A percentile compares a stretch with the other conserved stretches of the same genome.
phyloP scores from a whole-genome alignment of 805 yeast species.

The Cyberlindnera euphorbiae region DNA sequence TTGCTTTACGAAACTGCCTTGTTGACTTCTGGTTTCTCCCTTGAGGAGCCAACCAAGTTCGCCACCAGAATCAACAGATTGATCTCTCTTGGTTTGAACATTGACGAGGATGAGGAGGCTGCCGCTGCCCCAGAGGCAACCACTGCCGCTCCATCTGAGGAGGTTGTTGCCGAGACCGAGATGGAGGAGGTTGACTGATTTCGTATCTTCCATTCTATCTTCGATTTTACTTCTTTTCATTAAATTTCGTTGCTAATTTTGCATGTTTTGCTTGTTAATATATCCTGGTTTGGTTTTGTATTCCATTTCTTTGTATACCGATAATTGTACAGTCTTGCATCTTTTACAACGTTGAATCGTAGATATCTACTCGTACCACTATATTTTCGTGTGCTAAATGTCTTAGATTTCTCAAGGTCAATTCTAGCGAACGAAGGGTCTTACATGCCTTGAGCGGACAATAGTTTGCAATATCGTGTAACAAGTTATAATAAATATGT shows the following conservation, averaged over 20 bases:
- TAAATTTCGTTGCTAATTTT: too few species aligned
- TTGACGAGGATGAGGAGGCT: constrained; percentile 80
- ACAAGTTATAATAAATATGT: background rate
- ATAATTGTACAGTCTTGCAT: background rate
- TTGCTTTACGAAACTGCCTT: constrained; percentile 96
- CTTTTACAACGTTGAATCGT: too few species aligned
- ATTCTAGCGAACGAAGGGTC: too few species aligned
- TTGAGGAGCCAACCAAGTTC: constrained; percentile 97
- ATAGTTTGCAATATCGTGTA: too few species aligned
- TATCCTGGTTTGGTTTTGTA: background rate
- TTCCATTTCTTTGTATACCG: background rate
- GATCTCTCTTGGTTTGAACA: constrained; percentile 96
- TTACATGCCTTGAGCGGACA: too few species aligned
- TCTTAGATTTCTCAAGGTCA: too few species aligned
- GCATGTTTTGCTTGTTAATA: background rate
- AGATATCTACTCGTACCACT: too few species aligned
- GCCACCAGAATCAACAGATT: constrained; percentile 98
- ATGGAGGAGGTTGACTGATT: constrained; percentile 98
- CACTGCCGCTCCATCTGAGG: constrained; percentile 45
- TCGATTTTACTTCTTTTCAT: background rate
- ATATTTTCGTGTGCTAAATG: too few species aligned
- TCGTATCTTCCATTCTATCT: background rate
- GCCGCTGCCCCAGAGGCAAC: constrained; percentile 62
- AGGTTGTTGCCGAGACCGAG: constrained; percentile 84
- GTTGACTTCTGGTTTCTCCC: constrained; percentile 96